Evolutionary conservation across 2,329 filamentous ascomycete species (phyloP).

Genomic region (Trichoderma sp.): DNA sequence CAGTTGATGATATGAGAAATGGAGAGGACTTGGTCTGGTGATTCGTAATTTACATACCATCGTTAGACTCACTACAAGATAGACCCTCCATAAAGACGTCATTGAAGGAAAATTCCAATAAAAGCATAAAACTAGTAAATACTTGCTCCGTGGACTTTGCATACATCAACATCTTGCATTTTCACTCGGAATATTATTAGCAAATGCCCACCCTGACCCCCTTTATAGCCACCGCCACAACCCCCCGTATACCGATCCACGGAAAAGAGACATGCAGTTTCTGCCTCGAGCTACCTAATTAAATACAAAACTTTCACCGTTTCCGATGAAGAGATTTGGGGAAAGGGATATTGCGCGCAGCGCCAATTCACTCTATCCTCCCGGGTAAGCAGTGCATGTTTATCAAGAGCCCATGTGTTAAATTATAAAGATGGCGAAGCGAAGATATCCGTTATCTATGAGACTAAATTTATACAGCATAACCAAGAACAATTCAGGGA

Average conservation of each 20-base stretch:
- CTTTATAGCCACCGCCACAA: no score
- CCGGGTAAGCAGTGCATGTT: background rate
- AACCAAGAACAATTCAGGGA: background rate
- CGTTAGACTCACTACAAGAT: no score
- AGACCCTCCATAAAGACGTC: no score
- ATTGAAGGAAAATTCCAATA: no score
- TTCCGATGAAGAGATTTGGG: background rate
- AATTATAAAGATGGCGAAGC: background rate
- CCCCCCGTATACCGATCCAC: background rate
- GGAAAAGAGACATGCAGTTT: accelerated
- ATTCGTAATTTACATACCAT: no score
- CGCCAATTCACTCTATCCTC: background rate
- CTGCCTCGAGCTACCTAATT: background rate
- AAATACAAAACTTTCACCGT: background rate
- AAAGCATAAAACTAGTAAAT: no score
- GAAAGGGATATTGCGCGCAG: background rate
- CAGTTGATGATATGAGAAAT: no score
- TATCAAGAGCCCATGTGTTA: background rate
- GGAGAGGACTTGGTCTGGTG: no score
- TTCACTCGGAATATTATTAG: no score
- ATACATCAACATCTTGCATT: no score
- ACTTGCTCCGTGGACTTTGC: no score
- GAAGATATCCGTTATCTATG: background rate
- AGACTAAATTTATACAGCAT: accelerated
- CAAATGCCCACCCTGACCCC: no score